Conservation (phyloP, 805 yeast species). For the Spathaspora gorwiae region DNA sequence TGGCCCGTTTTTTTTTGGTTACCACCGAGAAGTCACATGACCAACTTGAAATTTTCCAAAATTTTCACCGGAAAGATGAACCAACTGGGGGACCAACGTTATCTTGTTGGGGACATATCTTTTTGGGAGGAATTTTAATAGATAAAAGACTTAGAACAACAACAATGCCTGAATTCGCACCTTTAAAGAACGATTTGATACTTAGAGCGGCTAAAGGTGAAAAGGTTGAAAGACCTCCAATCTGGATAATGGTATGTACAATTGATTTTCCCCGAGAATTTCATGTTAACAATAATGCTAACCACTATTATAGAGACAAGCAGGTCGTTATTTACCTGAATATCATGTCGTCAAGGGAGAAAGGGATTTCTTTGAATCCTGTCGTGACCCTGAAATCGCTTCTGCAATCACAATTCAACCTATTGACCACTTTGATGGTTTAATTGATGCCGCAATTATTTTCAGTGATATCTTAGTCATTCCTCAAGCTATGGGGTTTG, state of each 20-base stretch:
- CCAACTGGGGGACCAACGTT: too few species aligned
- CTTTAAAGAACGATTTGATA: slow-evolving; percentile 82
- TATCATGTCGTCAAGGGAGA: slow-evolving; percentile 84
- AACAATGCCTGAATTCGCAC: slow-evolving; percentile 52
- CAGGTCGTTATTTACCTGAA: slow-evolving; percentile 91
- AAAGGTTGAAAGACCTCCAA: slow-evolving; percentile 91
- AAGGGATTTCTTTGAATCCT: slow-evolving; percentile 90
- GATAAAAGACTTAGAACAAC: not conserved
- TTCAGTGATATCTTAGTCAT: slow-evolving; percentile 93
- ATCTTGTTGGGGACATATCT: not conserved
- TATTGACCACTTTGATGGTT: slow-evolving; percentile 79
- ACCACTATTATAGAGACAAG: slow-evolving; percentile 60
- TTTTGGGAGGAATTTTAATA: too few species aligned
- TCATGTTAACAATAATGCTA: not conserved
- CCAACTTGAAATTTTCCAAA: too few species aligned
- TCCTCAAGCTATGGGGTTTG: slow-evolving; percentile 98
- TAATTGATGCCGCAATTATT: slow-evolving; percentile 94
- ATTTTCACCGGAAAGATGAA: too few species aligned
- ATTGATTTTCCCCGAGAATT: not conserved
- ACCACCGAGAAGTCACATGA: too few species aligned
- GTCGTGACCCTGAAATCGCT: slow-evolving; percentile 91
- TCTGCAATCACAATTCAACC: slow-evolving; percentile 95
- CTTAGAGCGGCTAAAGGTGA: slow-evolving; percentile 90
- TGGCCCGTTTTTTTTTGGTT: too few species aligned
- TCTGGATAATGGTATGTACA: slow-evolving; percentile 81